Base-by-base conservation (phyloP, 2,329 filamentous ascomycete genomes). In the Venturia carpophila region DNA sequence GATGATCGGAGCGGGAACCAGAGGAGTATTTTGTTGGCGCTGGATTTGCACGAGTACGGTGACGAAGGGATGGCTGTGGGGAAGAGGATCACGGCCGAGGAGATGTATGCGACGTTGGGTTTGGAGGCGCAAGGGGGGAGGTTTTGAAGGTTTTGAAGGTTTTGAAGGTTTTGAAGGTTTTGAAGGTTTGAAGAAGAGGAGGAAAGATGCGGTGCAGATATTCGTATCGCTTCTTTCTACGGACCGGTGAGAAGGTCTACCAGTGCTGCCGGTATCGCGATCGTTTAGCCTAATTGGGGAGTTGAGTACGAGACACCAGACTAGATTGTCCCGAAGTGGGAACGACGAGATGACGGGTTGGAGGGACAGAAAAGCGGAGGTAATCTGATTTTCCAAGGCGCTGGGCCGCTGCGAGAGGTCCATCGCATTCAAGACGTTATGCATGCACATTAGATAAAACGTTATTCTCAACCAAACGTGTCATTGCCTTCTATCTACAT, bases 51-150 rank as follows among this genome's bases (percentile, higher is more conserved):
- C 19, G 47, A 58, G 21, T 60, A 58, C 56, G n/a, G 15, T 19
- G 61, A 52, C 4, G 52, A 56, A 13, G 27, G 27, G 24, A 11
- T 30, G 13, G 37, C 34, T 55, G 63, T 58, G 15, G 63, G 63
- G 19, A 34, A 49, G 24, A 64, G 37, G 49, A 30, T 64, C 2
- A 56, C 47, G 24, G 63, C 47, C 6, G 63, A 64, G 49, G 63
- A 55, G 63, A 58, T 64, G 45, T 64, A 64, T 58, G 37, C 45
- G 30, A 64, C 63, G n/a, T 3, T 56, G 47, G 63, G 49, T 1
- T 24, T 60, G 63, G 63, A 64, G 39, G 41, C 61, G 61, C 61
- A 58, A 15, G 52, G 30, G n/a, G 30, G 30, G 15, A 39, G 37
- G 5, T 37, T 21, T 15, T 58, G 17, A 58, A 1, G 6, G 10